Percentiles rank a stretch among this genome's conserved stretches.
Evolutionary conservation across 2,329 filamentous ascomycete species (phyloP).

Genomic region (Teratosphaeria pseudoeucalypti): DNA sequence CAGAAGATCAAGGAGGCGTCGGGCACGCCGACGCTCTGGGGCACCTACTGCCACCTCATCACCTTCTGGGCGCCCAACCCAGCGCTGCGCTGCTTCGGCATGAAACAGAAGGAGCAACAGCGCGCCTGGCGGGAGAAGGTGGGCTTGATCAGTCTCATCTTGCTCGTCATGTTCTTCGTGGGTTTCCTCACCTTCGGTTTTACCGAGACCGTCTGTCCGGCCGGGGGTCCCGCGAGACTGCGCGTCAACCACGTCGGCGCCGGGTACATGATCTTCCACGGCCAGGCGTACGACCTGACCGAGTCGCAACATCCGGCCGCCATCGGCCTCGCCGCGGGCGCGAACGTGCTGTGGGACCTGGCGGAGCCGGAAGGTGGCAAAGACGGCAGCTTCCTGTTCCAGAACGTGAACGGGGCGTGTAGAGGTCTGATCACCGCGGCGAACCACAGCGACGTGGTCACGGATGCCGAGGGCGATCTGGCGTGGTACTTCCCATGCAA

Average conservation of each 20-base stretch:
- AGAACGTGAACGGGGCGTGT: constrained; percentile 95
- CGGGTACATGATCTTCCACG: constrained; percentile 95
- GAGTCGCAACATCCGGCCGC: constrained; percentile 69
- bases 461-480: constrained; percentile 60
- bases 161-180: constrained; percentile 76
- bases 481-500: constrained; percentile 97
- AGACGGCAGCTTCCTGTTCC: constrained; percentile 94
- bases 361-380: constrained; percentile 70
- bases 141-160: constrained; percentile 86
- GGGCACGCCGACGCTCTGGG: constrained; percentile 81
- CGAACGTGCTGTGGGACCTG: constrained; percentile 84
- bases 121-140: constrained; percentile 97
- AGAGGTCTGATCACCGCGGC: constrained; percentile 75
- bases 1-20: constrained; percentile 52
- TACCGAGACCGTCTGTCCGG: constrained; percentile 73
- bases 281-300: constrained; percentile 75
- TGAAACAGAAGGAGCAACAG: constrained; percentile 73
- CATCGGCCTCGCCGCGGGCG: constrained; percentile 59
- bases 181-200: constrained; percentile 97
- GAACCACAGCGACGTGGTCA: constrained; percentile 65
- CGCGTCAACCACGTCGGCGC: constrained; percentile 69
- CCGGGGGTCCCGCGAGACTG: constrained; percentile 55
- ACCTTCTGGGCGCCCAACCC: constrained; percentile 93
- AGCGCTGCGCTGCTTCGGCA: constrained; percentile 74
- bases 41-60: constrained; percentile 83